These are phyloP conservation scores for Paramarasmius palmivorus DNA, from an alignment of 1,284 basidiomycete species.

Conservation along the genomic window DNA sequence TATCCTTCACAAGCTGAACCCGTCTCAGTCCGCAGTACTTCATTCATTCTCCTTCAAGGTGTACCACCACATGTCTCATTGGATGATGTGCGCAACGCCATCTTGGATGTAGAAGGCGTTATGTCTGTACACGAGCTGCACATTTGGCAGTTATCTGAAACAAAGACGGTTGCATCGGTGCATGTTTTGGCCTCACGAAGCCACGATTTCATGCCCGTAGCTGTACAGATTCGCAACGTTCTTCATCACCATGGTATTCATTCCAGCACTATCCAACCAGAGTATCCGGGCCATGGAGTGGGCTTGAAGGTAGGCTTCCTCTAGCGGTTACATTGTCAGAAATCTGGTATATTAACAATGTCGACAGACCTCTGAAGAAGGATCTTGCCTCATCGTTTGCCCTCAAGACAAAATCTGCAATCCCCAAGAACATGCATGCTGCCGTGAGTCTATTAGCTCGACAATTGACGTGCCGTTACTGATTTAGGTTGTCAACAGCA, in stretches of 20 bases:
- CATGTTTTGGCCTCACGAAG: constrained; percentile 86
- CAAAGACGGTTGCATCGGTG: constrained; percentile 79
- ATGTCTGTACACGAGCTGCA: constrained; percentile 94
- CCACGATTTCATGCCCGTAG: constrained; percentile 91
- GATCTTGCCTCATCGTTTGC: constrained; percentile 49
- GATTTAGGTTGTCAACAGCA: background rate
- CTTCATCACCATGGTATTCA: constrained; percentile 94
- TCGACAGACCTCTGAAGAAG: constrained; percentile 40
- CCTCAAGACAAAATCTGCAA: constrained; percentile 68
- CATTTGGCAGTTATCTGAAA: constrained; percentile 94
- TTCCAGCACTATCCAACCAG: constrained; percentile 88
- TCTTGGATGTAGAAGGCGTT: constrained; percentile 84
- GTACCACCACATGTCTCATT: constrained; percentile 92
- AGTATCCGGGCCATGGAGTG: constrained; percentile 49
- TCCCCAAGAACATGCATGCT: constrained; percentile 73
- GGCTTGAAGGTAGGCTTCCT: constrained; percentile 46
- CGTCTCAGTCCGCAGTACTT: constrained; percentile 81
- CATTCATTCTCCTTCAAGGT: constrained; percentile 94
- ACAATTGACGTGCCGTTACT: no score
- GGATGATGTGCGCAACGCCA: constrained; percentile 81
- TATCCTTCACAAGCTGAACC: constrained; percentile 13
- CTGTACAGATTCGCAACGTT: constrained; percentile 78
- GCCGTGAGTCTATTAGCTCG: constrained; percentile 58
- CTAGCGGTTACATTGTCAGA: no score
- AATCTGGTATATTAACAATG: background rate